These are phyloP conservation scores for Xylaria sp. DNA, from an alignment of 2,329 filamentous ascomycete genomes.

Conservation along the genomic window DNA sequence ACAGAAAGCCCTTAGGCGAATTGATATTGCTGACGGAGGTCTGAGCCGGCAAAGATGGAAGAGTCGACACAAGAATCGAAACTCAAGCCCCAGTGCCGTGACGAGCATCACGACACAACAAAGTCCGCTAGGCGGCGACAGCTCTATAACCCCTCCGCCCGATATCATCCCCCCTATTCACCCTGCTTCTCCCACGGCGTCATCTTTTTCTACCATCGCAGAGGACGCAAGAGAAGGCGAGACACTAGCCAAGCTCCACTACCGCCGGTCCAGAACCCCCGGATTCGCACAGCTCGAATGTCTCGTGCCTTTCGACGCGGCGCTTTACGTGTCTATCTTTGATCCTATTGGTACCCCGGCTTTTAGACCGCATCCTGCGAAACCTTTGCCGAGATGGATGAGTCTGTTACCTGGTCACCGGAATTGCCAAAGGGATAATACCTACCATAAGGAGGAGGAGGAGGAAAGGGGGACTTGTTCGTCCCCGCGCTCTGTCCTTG, in stretches of 20 bases:
- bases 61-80: constrained; percentile 23
- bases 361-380: constrained; percentile 61
- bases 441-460: constrained; percentile 22
- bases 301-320: constrained; percentile 46
- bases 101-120: neutral
- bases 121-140: constrained; percentile 37
- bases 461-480: neutral
- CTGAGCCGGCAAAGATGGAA: constrained; percentile 57
- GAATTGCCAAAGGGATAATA: no score
- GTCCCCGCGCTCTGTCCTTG: constrained; percentile 44
- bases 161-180: neutral
- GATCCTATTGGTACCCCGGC: constrained; percentile 60
- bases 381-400: constrained; percentile 64
- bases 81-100: constrained; percentile 5
- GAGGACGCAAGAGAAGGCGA: neutral
- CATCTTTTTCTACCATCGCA: neutral
- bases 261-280: constrained; percentile 31
- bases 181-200: neutral
- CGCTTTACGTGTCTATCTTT: constrained; percentile 62
- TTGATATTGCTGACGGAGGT: constrained; percentile 59
- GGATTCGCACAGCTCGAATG: constrained; percentile 38
- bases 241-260: constrained; percentile 32
- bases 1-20: constrained; percentile 56
- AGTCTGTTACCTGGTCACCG: constrained; percentile 47
- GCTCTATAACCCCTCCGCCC: constrained; percentile 19